Evolutionary conservation across 139 green algal genomes (phyloP).

Genomic region (Axilococcus clingmanii): DNA sequence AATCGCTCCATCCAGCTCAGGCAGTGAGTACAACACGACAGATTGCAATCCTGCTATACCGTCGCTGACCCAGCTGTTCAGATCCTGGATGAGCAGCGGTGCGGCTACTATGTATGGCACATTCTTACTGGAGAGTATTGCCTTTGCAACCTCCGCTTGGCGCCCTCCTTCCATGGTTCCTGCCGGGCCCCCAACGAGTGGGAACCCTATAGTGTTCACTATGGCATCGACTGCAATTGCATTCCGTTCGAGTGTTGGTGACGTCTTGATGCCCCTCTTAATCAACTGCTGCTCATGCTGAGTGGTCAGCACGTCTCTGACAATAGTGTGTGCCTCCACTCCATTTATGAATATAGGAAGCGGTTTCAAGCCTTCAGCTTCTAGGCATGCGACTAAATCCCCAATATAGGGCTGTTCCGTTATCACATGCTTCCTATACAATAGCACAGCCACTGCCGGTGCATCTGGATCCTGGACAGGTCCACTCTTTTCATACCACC

Average conservation of each 20-base stretch:
- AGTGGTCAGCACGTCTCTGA: slow-evolving; percentile 74
- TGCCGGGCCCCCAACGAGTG: slow-evolving; percentile 88
- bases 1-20: slow-evolving; percentile 94
- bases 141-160: slow-evolving; percentile 73
- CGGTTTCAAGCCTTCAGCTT: slow-evolving; percentile 53
- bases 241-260: slow-evolving; percentile 30
- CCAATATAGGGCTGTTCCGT: slow-evolving; percentile 78
- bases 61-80: slow-evolving; percentile 51
- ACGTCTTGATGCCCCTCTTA: slow-evolving; percentile 8
- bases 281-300: slow-evolving; percentile 45
- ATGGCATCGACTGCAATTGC: slow-evolving; percentile 76
- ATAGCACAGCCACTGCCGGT: slow-evolving; percentile 67
- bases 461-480: slow-evolving; percentile 28
- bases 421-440: slow-evolving; percentile 99
- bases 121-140: slow-evolving; percentile 86
- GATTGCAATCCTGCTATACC: slow-evolving; percentile 81
- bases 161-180: slow-evolving; percentile 87
- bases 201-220: slow-evolving; percentile 89
- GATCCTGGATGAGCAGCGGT: slow-evolving; percentile 85
- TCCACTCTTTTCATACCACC: slow-evolving; percentile 56
- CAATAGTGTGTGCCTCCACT: slow-evolving; percentile 85
- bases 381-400: slow-evolving; percentile 51
- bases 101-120: slow-evolving; percentile 92
- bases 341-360: slow-evolving; percentile 95
- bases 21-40: slow-evolving; percentile 92